phyloP scores from a whole-genome alignment of 352 stramenopile species.

The Saprolegnia parasitica region DNA sequence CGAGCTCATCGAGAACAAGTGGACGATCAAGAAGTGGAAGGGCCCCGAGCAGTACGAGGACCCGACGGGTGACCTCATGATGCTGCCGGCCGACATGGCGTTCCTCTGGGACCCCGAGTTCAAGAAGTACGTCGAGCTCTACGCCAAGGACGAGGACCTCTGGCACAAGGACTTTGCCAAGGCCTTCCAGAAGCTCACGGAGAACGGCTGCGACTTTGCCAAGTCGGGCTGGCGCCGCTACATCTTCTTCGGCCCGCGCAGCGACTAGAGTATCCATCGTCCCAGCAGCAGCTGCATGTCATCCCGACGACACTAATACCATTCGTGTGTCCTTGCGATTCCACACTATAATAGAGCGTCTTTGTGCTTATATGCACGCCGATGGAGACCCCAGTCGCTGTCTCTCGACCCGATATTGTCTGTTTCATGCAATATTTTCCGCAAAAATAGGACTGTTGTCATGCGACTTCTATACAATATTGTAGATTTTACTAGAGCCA shows the following conservation, averaged over 20 bases:
- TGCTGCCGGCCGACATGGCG: constrained; percentile 95
- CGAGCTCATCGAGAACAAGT: constrained; percentile 90
- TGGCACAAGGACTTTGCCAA: constrained; percentile 98
- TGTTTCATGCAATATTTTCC: too few relatives aligned
- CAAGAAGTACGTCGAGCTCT: constrained; percentile 94
- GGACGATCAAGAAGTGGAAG: constrained; percentile 93
- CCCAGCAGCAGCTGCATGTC: too few relatives aligned
- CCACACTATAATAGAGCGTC: too few relatives aligned
- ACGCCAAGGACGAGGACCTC: constrained; percentile 96
- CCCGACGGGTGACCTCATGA: constrained; percentile 93
- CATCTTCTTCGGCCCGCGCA: constrained; percentile 42
- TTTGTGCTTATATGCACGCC: too few relatives aligned
- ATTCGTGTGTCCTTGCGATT: too few relatives aligned
- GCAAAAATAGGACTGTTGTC: too few relatives aligned
- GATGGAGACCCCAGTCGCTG: too few relatives aligned
- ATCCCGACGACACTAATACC: too few relatives aligned
- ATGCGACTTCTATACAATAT: too few relatives aligned
- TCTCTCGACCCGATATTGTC: too few relatives aligned
- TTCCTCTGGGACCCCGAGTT: constrained; percentile 95
- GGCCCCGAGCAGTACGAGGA: constrained; percentile 93
- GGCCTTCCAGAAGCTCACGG: constrained; percentile 93
- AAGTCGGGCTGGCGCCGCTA: constrained; percentile 48
- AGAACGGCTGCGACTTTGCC: constrained; percentile 83
- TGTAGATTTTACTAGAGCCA: too few relatives aligned
- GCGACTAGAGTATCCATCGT: constrained; percentile 39